Conservation (phyloP, 2,329 filamentous ascomycete species). For the Colletotrichum sansevieriae region DNA sequence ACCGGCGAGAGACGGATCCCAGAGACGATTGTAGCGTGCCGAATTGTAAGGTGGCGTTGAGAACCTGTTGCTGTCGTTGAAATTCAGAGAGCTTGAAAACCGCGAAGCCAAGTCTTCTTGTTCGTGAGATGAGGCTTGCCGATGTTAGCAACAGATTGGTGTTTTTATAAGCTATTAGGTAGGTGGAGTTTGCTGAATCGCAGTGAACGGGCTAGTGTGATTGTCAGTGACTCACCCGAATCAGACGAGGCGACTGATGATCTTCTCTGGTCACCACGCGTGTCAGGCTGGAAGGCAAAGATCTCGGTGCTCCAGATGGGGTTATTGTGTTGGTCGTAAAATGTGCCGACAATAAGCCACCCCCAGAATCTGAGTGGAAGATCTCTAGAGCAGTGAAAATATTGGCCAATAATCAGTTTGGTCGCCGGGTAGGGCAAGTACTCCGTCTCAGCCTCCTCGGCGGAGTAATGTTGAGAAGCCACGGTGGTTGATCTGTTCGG, state of each 20-base stretch:
- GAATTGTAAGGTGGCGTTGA: not conserved
- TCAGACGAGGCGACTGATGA: not conserved
- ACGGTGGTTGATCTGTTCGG: not conserved
- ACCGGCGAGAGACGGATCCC: constrained; percentile 49
- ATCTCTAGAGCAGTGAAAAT: constrained; percentile 51
- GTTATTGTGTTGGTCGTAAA: constrained; percentile 58
- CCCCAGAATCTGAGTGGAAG: constrained; percentile 58
- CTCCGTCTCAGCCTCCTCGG: constrained; percentile 21
- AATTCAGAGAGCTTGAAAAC: constrained; percentile 9
- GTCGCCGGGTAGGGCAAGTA: constrained; percentile 60
- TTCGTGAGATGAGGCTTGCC: not conserved
- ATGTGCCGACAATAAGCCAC: constrained; percentile 61
- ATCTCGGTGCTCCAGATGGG: constrained; percentile 62
- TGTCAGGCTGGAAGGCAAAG: constrained; percentile 46
- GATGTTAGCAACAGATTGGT: not conserved
- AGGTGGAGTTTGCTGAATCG: not conserved
- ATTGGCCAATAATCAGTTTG: constrained; percentile 60
- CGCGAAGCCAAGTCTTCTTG: constrained; percentile 3
- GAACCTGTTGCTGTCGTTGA: not conserved
- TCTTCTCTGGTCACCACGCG: not conserved
- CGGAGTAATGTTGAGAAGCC: constrained; percentile 19
- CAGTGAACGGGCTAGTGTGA: constrained; percentile 8
- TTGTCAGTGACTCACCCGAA: constrained; percentile 35
- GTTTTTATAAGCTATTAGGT: not conserved
- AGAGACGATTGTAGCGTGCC: not conserved